Evolutionary conservation across 73 alveolate genomes (phyloP), one percentile per base, ranked within the genome.

Genomic region (Tetrahymena thermophila): DNA sequence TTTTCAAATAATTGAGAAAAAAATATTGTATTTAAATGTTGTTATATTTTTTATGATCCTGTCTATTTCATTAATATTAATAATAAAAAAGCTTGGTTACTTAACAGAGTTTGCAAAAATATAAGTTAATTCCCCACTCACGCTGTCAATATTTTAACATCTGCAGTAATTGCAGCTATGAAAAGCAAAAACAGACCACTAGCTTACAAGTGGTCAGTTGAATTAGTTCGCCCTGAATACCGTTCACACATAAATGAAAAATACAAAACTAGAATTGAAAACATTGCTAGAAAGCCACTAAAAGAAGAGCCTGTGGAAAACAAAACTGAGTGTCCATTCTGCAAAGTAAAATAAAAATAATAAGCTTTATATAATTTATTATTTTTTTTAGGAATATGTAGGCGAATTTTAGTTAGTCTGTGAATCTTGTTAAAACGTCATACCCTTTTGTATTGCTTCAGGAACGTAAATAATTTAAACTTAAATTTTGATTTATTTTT

Each of bases 81-180:
- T 71, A 4, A 3, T 28, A 23, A 19, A 3, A 11, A 71, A 1
- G 99, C 99, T 13, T 94, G 99, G 93, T 97, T 99, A 98, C 98
- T 98, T 34, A 96, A 94, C 93, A 96, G 99, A 95, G 99, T 99
- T 2, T 98, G 99, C 57, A 98, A 98, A 94, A 99, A 98, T 96
- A 99, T 99, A 93, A 98, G 99, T 23, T 97, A 98, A 98, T 99
- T 99, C 97, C 99, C 99, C 34, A 97, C 98, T 35, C 99, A 99
- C 94, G 98, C 99, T 98, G 99, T 99, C 34, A 99, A 99, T 96
- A 99, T 99, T 56, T 97, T 99, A 96, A 99, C 99, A 13, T 97
- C 99, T 28, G 98, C 99, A n/a, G 99, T 99, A 31, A 98, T 99
- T 85, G 99, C 99, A 95, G 99, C 99, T 96, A 99, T 98, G 84